Evolutionary conservation across 2,329 filamentous ascomycete genomes (phyloP), one percentile per base, ranked within the genome.

Genomic region (Chalara sp.): DNA sequence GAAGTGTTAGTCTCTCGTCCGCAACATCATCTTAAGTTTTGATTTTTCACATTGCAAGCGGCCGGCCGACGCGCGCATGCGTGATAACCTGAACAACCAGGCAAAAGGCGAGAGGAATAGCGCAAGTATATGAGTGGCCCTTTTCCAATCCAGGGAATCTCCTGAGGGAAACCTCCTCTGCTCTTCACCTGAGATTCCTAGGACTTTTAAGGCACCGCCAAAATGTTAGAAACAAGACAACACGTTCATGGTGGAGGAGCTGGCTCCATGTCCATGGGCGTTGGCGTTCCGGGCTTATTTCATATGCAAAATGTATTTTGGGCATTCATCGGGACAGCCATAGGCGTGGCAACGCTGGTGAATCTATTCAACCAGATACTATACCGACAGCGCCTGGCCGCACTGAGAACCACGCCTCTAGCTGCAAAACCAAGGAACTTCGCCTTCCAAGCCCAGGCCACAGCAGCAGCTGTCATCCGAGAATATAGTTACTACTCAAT

Each of bases 391-490:
- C 78, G 77, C 62, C 59, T 80, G n/a, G 67, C 67, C 29, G 66
- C 65, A 50, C 65, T 61, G 50, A 60, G 69, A 50, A 65, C 65
- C 5, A 61, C 61, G 11, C 56, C 63, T 8, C 72, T 67, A 8
- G 76, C 78, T 10, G 74, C 79, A 29, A 79, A 75, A 61, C 80
- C 80, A 32, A 77, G 72, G 50, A 72, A 72, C 12, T 56, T 73
- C 29, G 62, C 79, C 48, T 68, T 74, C 53, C 65, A 65, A 8
- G 57, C 63, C 30, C 75, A 74, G 58, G 80, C 79, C 31, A 80
- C 78, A 1, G 44, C 73, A 6, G 79, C 74, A 29, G 78, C 79
- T 4, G 64, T 78, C n/a, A 59, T 67, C 6, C 75, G 79, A 40
- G 80, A 83, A 63, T 68, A 72, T 46, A 71, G 72, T 47, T 72